A percentile compares a stretch with the other conserved stretches of the same genome.
These are phyloP conservation scores for Hibiscus mutabilis DNA, from an alignment of 345 rosid species.

Conservation along the genomic window DNA sequence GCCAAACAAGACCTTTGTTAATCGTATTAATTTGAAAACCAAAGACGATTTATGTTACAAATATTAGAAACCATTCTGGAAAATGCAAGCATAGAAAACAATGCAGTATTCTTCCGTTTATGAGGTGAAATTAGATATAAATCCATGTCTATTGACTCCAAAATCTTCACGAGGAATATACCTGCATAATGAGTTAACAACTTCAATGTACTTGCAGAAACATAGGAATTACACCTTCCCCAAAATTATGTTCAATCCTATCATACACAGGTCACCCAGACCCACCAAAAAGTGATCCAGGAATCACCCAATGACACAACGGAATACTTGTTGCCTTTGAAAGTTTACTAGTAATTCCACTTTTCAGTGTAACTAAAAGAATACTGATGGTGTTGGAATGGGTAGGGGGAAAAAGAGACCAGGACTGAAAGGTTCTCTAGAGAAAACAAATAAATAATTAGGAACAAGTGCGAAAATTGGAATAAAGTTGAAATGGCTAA, in stretches of 20 bases:
- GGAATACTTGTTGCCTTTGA: not conserved
- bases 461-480: not conserved
- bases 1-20: not conserved
- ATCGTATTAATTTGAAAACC: not conserved
- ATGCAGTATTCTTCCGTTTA: not conserved
- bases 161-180: not conserved
- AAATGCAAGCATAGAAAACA: too few relatives aligned
- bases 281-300: not conserved
- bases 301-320: not conserved
- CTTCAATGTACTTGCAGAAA: not conserved
- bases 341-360: not conserved
- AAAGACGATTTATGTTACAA: not conserved
- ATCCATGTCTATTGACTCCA: not conserved
- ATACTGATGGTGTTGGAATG: not conserved
- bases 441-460: not conserved
- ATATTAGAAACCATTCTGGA: not conserved
- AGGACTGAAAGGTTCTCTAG: not conserved
- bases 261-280: not conserved
- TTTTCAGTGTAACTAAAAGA: not conserved
- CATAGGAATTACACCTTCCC: not conserved
- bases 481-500: conserved; percentile 26
- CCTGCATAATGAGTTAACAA: not conserved
- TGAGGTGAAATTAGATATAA: not conserved
- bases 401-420: not conserved
- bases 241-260: not conserved